Conservation (phyloP, 2,329 filamentous ascomycete genomes). For the Byssochlamys sp. region DNA sequence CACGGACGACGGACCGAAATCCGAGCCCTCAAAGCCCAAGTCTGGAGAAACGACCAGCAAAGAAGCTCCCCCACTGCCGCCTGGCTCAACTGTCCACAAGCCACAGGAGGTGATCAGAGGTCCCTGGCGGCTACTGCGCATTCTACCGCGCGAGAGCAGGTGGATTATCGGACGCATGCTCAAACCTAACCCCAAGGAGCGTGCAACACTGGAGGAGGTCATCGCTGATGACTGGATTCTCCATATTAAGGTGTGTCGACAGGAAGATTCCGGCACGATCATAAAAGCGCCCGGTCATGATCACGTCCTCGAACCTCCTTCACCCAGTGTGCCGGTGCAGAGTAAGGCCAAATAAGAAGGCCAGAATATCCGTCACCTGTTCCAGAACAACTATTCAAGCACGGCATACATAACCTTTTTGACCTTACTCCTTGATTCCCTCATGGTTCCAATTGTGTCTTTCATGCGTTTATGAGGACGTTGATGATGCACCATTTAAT, state of each 20-base stretch:
- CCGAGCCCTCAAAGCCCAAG: conserved; percentile 14
- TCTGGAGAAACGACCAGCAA: conserved; percentile 29
- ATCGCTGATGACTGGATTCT: conserved; percentile 84
- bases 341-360: conserved; percentile 24
- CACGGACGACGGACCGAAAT: conserved; percentile 8
- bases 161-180: conserved; percentile 90
- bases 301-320: conserved; percentile 68
- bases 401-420: conserved; percentile 6
- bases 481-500: not conserved
- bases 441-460: not conserved
- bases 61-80: conserved; percentile 28
- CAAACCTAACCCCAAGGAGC: conserved; percentile 70
- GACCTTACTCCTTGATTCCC: not conserved
- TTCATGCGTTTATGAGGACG: not conserved
- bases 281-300: conserved; percentile 66
- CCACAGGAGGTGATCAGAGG: conserved; percentile 72
- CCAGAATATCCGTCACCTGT: not conserved
- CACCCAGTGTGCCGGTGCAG: conserved; percentile 22
- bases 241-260: conserved; percentile 71
- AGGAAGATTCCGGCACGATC: conserved; percentile 62
- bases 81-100: conserved; percentile 21
- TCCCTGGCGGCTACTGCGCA: conserved; percentile 76
- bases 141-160: conserved; percentile 79
- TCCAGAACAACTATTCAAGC: too few species aligned
- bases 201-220: conserved; percentile 78